Conservation (phyloP, 179 eudicot genomes). For the Kewa caespitosa region DNA sequence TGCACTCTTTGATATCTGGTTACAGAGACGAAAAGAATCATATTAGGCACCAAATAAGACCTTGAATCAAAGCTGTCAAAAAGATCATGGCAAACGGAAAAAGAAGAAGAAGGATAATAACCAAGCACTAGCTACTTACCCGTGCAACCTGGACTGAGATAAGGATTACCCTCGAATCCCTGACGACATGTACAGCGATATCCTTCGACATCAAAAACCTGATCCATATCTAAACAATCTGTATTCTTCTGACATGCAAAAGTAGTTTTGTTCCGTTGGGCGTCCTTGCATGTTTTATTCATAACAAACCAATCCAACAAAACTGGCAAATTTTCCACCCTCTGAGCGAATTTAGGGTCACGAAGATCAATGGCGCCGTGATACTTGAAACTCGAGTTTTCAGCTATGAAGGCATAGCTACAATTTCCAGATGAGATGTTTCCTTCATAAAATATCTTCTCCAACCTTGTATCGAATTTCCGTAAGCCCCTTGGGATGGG, state of each 20-base stretch:
- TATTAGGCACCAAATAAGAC: too few relatives aligned
- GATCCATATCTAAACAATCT: slow-evolving; percentile 14
- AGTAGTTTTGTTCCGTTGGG: slow-evolving; percentile 2
- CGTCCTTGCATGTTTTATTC: slow-evolving; percentile 26
- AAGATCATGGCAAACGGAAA: too few relatives aligned
- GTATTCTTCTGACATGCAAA: slow-evolving; percentile 29
- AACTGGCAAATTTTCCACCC: slow-evolving; percentile 17
- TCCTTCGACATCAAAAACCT: slow-evolving; percentile 21
- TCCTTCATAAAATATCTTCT: slow-evolving; percentile 24
- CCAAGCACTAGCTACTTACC: slow-evolving; percentile 15
- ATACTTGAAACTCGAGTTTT: slow-evolving; percentile 21
- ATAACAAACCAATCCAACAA: slow-evolving; percentile 40
- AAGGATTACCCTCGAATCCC: slow-evolving; percentile 41
- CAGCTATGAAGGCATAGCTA: slow-evolving; percentile 33
- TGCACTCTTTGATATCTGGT: slow-evolving; percentile 48
- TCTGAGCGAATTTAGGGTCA: not conserved
- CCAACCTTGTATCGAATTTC: not conserved
- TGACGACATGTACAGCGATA: slow-evolving; percentile 35
- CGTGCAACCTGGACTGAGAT: slow-evolving; percentile 33
- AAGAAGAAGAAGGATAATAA: not conserved
- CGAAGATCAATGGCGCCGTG: slow-evolving; percentile 21
- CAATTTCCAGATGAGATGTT: slow-evolving; percentile 28
- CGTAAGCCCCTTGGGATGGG: slow-evolving; percentile 41
- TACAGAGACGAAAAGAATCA: not conserved
- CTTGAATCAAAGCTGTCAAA: not conserved